A percentile compares a stretch with the other conserved stretches of the same genome.
phyloP scores from a whole-genome alignment of 2,329 filamentous ascomycete genomes.

The Clathrospora elynae region DNA sequence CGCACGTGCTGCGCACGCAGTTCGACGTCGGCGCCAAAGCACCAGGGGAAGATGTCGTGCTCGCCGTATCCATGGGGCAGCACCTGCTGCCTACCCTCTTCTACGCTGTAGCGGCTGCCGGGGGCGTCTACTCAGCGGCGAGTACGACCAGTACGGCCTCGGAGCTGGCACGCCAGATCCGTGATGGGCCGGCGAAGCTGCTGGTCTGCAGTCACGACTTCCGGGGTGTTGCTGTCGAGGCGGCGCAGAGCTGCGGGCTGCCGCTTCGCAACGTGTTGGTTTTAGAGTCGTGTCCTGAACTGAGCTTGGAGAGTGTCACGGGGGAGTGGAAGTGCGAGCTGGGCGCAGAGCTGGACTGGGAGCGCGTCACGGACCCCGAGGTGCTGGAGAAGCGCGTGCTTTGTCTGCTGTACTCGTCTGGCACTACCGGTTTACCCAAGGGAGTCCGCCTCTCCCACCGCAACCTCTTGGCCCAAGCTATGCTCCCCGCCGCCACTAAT shows the following conservation, averaged over 20 bases:
- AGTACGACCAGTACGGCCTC: conserved; percentile 56
- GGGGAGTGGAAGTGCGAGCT: conserved; percentile 44
- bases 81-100: conserved; percentile 60
- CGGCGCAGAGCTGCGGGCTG: conserved; percentile 56
- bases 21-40: conserved; percentile 60
- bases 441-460: conserved; percentile 52
- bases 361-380: conserved; percentile 56
- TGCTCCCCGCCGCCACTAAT: too few relatives aligned
- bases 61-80: conserved; percentile 63
- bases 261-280: conserved; percentile 54
- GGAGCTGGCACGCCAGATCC: conserved; percentile 59
- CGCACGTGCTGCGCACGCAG: conserved; percentile 59
- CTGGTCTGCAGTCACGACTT: conserved; percentile 57
- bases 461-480: conserved; percentile 51
- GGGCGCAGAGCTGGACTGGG: conserved; percentile 57
- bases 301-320: conserved; percentile 56
- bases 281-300: too few relatives aligned
- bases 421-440: conserved; percentile 57
- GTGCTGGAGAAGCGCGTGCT: conserved; percentile 55
- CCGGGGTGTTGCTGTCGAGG: conserved; percentile 53
- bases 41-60: conserved; percentile 57
- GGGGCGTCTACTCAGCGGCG: conserved; percentile 63
- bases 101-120: conserved; percentile 63
- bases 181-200: conserved; percentile 50
- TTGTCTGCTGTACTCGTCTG: conserved; percentile 54